Conservation (phyloP, 73 alveolate species). For the Vitrella brassicaformis region DNA sequence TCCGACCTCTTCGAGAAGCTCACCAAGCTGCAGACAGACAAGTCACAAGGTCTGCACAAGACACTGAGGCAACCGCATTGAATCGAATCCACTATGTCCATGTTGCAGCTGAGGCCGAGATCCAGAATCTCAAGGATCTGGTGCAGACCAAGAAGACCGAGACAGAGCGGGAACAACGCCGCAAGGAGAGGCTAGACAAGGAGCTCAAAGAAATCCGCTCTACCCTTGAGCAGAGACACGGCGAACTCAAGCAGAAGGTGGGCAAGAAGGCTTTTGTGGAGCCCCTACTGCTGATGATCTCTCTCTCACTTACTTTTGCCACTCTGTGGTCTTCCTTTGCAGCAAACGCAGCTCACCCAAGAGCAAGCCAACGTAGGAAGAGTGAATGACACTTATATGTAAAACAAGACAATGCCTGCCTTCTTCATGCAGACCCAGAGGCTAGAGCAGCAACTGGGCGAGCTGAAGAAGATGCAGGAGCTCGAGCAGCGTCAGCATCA, state of each 20-base stretch:
- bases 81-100: not conserved
- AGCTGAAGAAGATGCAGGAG: too few species aligned
- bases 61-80: not conserved
- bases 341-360: too few species aligned
- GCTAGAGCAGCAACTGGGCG: too few species aligned
- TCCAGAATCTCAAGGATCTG: not conserved
- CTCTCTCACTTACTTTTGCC: not conserved
- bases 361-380: too few species aligned
- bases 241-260: not conserved
- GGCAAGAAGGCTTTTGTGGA: not conserved
- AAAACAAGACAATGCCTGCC: too few species aligned
- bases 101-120: not conserved
- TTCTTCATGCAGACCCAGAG: too few species aligned
- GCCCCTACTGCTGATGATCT: too few species aligned
- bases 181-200: not conserved
- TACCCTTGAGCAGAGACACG: not conserved
- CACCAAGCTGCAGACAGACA: conserved; percentile 24
- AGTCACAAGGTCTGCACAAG: not conserved
- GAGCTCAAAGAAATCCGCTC: not conserved
- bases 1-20: conserved; percentile 26
- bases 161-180: not conserved
- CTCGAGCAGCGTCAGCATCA: too few species aligned
- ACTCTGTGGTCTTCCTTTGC: too few species aligned
- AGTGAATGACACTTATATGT: too few species aligned
- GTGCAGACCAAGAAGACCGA: not conserved